These are phyloP conservation scores for Rhexocercosporidium sp. DNA, from an alignment of 2,329 filamentous ascomycete genomes.

Conservation along the genomic window DNA sequence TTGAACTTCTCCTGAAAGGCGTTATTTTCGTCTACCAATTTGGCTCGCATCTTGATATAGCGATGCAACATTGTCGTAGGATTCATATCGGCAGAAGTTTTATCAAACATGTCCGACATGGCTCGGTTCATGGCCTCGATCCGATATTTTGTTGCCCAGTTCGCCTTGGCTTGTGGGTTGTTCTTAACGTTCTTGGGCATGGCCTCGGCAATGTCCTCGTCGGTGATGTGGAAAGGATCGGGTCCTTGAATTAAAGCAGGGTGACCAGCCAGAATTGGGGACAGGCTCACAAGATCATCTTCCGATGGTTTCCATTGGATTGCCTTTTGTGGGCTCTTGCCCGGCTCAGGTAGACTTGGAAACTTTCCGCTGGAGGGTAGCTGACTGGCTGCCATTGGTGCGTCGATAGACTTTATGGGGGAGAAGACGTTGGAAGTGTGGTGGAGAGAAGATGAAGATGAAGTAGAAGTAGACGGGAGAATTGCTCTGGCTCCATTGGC, in stretches of 20 bases:
- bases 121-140: constrained; percentile 39
- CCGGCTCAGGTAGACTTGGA: constrained; percentile 16
- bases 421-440: constrained; percentile 22
- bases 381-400: constrained; percentile 25
- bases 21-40: constrained; percentile 22
- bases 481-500: neutral
- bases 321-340: constrained; percentile 1
- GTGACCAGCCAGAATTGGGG: neutral
- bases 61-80: constrained; percentile 18
- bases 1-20: constrained; percentile 1
- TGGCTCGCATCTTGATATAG: constrained; percentile 26
- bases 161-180: constrained; percentile 22
- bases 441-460: neutral
- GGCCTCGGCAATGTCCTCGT: constrained; percentile 28
- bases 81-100: constrained; percentile 18
- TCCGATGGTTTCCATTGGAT: neutral
- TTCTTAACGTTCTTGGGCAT: constrained; percentile 34
- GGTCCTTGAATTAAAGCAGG: neutral
- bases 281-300: neutral
- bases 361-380: constrained; percentile 28
- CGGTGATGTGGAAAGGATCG: constrained; percentile 26
- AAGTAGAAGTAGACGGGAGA: neutral
- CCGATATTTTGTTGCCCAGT: constrained; percentile 39
- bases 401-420: constrained; percentile 26
- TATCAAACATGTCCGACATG: constrained; percentile 33